These are phyloP conservation scores for Ustilago crameri DNA, from an alignment of 1,284 basidiomycete genomes.

Conservation along the genomic window DNA sequence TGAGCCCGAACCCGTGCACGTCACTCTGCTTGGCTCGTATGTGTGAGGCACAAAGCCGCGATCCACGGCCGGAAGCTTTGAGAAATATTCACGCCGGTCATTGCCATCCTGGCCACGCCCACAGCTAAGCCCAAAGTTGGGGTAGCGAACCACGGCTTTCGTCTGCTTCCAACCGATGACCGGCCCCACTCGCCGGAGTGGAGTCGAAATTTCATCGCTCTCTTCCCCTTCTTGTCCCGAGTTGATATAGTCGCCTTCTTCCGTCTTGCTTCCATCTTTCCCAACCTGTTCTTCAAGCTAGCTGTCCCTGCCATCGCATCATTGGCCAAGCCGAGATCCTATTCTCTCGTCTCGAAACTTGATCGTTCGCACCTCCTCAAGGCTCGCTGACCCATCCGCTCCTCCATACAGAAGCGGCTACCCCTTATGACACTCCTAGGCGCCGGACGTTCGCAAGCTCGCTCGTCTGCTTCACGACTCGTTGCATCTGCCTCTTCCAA, in stretches of 20 bases:
- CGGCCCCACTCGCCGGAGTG: too few relatives aligned
- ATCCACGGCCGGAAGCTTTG: background rate
- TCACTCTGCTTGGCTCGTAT: background rate
- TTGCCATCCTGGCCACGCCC: too few relatives aligned
- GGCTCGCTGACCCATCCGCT: constrained; percentile 1
- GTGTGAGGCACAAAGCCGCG: background rate
- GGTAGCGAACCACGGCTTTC: too few relatives aligned
- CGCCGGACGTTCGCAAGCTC: constrained; percentile 41
- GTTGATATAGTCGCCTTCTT: constrained; percentile 1
- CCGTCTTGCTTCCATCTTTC: background rate
- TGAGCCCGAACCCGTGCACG: background rate
- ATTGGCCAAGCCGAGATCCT: background rate
- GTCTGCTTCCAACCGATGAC: too few relatives aligned
- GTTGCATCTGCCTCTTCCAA: constrained; percentile 14
- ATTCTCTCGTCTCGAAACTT: background rate
- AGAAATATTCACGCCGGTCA: too few relatives aligned
- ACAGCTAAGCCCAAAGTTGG: too few relatives aligned
- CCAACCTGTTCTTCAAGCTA: background rate
- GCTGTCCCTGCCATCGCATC: background rate
- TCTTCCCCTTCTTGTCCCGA: background rate
- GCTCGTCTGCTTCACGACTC: constrained; percentile 40
- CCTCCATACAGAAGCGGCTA: constrained; percentile 12
- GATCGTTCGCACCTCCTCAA: background rate
- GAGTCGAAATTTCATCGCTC: background rate
- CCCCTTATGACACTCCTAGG: constrained; percentile 45